Base-by-base conservation (phyloP, 2,329 filamentous ascomycete species). In the Chaetomiaceae sp. region DNA sequence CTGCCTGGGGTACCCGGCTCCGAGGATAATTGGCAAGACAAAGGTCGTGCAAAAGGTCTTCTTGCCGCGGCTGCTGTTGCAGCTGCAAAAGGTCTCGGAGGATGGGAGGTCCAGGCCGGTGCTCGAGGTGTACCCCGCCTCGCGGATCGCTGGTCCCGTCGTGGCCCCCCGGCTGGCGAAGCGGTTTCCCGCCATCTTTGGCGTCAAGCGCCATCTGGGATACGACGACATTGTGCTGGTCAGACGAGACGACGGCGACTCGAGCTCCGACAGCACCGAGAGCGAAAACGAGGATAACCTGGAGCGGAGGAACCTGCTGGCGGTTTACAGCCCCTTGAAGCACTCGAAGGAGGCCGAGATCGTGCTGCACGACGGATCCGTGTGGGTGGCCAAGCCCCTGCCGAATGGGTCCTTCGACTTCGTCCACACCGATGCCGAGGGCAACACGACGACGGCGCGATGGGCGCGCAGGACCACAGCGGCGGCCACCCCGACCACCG, bases 71-170 rank as follows among this genome's bases (percentile, higher is more conserved):
- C 70, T 89, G 16, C 70, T 89, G 5, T 74, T 91, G 5, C 87
- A 92, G 65, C 70, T 91, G 14, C 87, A 90, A 62, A 76, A 80
- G 51, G 65, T 89, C n/a, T 73, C 77, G 2, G 68, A 74, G 35
- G 76, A 81, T 54, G 73, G 73, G 14, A 78, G 86, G 20, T 84
- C 85, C 0, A 75, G 75, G 45, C 87, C 87, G 1, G 78, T 81
- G 4, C 82, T 88, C 56, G 87, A 92, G 59, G 79, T 89, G n/a
- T 77, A 89, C 37, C 85, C 86, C 0, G 81, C 83, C 2, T 79
- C 78, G n/a, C 71, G 78, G 13, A 71, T 85, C 35, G 70, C 76
- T 40, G 68, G 77, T 53, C 70, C 76, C 46, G 73, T 75, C 57
- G 81, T 81, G 51, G 75, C 82, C 19, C 77, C 82, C 5, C 74